Conservation (phyloP, 192 early-diverging fungal species). For the Oehlia diaphana region DNA sequence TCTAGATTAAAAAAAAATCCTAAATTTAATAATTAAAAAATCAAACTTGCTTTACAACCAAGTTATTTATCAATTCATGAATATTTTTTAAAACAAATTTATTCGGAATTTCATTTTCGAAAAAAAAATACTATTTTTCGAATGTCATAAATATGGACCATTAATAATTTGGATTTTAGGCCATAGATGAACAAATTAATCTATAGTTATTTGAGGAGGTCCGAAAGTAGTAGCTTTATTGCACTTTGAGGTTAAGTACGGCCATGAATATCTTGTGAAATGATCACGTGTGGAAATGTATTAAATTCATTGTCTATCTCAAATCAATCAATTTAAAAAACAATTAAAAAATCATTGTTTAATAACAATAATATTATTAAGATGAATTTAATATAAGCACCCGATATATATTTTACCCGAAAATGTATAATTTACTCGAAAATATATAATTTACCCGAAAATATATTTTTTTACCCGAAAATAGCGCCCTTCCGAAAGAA, state of each 20-base stretch:
- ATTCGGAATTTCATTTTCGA: neutral
- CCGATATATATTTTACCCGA: too few relatives aligned
- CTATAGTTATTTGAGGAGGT: neutral
- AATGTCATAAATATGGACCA: neutral
- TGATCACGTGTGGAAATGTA: neutral
- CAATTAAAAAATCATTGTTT: too few relatives aligned
- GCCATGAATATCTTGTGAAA: neutral
- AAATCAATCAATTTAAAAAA: too few relatives aligned
- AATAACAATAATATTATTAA: too few relatives aligned
- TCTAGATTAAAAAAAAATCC: too few relatives aligned
- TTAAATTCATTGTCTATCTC: neutral
- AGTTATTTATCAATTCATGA: neutral
- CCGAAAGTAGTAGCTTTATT: neutral
- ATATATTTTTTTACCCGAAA: too few relatives aligned
- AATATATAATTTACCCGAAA: too few relatives aligned
- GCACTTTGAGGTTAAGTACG: neutral
- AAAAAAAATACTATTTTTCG: conserved; percentile 1
- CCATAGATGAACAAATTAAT: neutral
- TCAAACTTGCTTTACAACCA: neutral
- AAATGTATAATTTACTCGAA: too few relatives aligned
- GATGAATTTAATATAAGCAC: too few relatives aligned
- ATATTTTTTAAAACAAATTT: neutral
- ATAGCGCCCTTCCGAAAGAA: too few relatives aligned
- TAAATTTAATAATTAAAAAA: too few relatives aligned
- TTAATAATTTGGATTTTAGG: conserved; percentile 1